Percentiles rank a stretch among this genome's conserved stretches.
These are phyloP conservation scores for Phylloporus arenicola DNA, from an alignment of 768 basidiomycete species.

Conservation along the genomic window DNA sequence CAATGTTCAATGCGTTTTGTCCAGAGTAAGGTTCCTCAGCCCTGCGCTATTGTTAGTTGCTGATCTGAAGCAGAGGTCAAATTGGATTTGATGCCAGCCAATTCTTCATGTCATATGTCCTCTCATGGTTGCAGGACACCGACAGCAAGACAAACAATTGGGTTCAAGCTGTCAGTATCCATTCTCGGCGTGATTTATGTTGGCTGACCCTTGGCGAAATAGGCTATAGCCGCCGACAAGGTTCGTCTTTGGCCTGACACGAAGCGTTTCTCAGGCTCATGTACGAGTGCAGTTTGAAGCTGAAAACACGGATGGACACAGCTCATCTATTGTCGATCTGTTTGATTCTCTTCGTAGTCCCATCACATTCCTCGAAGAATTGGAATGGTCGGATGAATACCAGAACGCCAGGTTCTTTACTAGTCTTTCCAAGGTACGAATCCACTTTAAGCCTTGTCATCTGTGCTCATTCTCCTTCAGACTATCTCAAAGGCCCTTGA, in stretches of 20 bases:
- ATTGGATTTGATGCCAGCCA: constrained; percentile 63
- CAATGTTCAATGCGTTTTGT: constrained; percentile 81
- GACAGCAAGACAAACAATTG: constrained; percentile 88
- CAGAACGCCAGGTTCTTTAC: constrained; percentile 90
- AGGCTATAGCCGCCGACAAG: constrained; percentile 83
- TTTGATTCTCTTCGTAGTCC: constrained; percentile 93
- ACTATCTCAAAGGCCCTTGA: constrained; percentile 89
- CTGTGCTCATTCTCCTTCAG: constrained; percentile 35
- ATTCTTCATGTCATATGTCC: constrained; percentile 86
- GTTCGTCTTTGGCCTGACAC: constrained; percentile 33
- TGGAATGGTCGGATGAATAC: constrained; percentile 90
- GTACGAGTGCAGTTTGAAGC: constrained; percentile 59
- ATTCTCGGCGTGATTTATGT: not conserved
- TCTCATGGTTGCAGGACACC: constrained; percentile 84
- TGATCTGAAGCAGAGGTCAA: constrained; percentile 38
- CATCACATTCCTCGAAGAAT: constrained; percentile 77
- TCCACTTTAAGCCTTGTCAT: not conserved
- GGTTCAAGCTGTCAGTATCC: constrained; percentile 76
- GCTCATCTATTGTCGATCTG: constrained; percentile 95
- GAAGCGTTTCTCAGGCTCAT: constrained; percentile 1
- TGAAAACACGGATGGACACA: constrained; percentile 75
- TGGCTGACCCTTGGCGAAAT: constrained; percentile 6
- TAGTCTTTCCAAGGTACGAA: constrained; percentile 72
- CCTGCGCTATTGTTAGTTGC: not conserved
- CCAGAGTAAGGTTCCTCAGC: constrained; percentile 50